phyloP scores from a whole-genome alignment of 2,329 filamentous ascomycete species.

The Monilinia fructigena region DNA sequence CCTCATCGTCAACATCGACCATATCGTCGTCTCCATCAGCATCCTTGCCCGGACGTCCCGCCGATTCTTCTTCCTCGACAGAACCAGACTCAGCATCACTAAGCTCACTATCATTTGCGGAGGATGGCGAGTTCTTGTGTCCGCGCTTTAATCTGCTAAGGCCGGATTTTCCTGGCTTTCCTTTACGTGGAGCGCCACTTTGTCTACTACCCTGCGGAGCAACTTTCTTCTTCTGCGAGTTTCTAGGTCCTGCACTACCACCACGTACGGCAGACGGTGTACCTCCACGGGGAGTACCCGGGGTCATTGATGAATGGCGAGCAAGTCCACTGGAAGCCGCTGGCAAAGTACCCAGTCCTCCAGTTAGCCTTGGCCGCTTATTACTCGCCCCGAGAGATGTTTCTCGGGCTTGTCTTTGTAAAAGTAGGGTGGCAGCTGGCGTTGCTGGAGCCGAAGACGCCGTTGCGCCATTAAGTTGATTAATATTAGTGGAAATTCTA shows the following conservation, averaged over 20 bases:
- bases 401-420: conserved; percentile 57
- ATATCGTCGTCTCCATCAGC: conserved; percentile 53
- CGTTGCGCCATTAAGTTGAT: conserved; percentile 28
- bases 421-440: conserved; percentile 59
- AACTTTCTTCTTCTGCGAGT: conserved; percentile 42
- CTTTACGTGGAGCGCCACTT: conserved; percentile 35
- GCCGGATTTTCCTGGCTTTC: conserved; percentile 52
- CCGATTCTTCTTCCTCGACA: conserved; percentile 49
- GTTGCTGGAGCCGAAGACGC: conserved; percentile 57
- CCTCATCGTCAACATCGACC: conserved; percentile 61
- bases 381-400: conserved; percentile 58
- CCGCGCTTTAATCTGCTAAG: conserved; percentile 60
- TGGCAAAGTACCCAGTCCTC: conserved; percentile 48
- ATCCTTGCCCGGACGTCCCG: conserved; percentile 50
- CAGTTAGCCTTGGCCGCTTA: conserved; percentile 50
- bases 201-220: conserved; percentile 39
- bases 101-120: conserved; percentile 62
- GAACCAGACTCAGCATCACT: conserved; percentile 61
- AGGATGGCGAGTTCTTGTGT: conserved; percentile 59
- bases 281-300: conserved; percentile 57
- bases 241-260: conserved; percentile 60
- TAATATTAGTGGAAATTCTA: conserved; percentile 31
- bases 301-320: conserved; percentile 61
- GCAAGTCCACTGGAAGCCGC: conserved; percentile 58
- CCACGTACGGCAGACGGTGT: conserved; percentile 45